Evolutionary conservation across 495 filamentous ascomycete genomes (phyloP).

Genomic region (Penicillium chermesinum): DNA sequence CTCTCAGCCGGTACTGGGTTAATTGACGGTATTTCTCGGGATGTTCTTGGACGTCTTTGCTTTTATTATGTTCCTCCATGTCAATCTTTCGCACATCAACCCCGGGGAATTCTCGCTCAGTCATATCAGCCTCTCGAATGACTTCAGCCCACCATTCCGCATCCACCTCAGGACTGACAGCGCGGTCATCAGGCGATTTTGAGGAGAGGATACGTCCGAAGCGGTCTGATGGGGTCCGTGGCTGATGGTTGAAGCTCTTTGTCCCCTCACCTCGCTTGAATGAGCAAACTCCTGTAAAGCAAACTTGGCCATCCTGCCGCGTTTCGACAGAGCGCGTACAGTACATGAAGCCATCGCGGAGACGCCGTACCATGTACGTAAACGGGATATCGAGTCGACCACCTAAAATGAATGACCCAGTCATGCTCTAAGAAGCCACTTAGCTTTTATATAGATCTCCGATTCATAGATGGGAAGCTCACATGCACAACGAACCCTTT

Average conservation of each 20-base stretch:
- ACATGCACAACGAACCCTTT: conserved; percentile 57
- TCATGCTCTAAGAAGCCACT: conserved; percentile 62
- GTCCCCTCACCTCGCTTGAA: conserved; percentile 51
- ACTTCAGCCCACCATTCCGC: conserved; percentile 40
- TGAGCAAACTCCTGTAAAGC: conserved; percentile 57
- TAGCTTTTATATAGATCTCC: too few relatives aligned
- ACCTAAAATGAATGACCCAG: conserved; percentile 60
- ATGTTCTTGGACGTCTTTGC: conserved; percentile 27
- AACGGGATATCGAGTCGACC: conserved; percentile 53
- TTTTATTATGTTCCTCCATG: conserved; percentile 51
- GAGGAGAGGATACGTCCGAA: conserved; percentile 35
- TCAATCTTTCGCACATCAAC: conserved; percentile 61
- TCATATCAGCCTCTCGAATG: conserved; percentile 18
- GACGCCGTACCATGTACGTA: conserved; percentile 50
- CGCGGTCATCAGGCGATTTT: conserved; percentile 36
- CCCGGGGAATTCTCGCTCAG: conserved; percentile 50
- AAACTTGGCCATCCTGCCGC: conserved; percentile 41
- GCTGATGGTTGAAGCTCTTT: conserved; percentile 35
- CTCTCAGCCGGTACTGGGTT: conserved; percentile 51
- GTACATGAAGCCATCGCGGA: conserved; percentile 54
- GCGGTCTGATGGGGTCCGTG: conserved; percentile 28
- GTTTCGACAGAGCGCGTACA: conserved; percentile 56
- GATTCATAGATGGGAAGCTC: too few relatives aligned
- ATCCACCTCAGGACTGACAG: conserved; percentile 39
- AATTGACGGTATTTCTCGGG: conserved; percentile 56